These are phyloP conservation scores for Bolboschoenus planiculmis DNA, from an alignment of 176 grass and related monocot genomes.

Conservation along the genomic window DNA sequence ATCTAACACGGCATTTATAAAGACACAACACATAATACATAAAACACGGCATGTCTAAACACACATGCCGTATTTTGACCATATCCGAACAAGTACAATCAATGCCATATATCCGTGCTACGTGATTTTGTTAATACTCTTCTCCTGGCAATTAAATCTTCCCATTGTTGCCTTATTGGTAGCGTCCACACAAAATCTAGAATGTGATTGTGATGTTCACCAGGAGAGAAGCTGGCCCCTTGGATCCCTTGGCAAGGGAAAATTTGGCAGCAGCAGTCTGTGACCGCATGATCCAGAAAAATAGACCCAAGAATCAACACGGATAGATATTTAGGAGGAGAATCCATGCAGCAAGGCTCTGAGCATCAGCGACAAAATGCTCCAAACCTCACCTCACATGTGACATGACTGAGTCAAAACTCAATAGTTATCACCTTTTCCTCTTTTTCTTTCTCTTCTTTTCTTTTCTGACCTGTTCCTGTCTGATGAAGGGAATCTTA, in stretches of 20 bases:
- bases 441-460: not conserved
- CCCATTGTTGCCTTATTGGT: not conserved
- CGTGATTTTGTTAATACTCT: too few species aligned
- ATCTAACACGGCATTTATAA: too few species aligned
- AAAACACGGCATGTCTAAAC: too few species aligned
- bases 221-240: too few species aligned
- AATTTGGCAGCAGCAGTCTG: not conserved
- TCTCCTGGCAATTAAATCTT: too few species aligned
- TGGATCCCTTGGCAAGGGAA: not conserved
- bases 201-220: not conserved
- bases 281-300: not conserved
- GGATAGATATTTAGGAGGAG: constrained; percentile 3
- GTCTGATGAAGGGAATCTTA: not conserved
- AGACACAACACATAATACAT: too few species aligned
- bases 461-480: not conserved
- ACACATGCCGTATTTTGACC: too few species aligned
- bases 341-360: not conserved
- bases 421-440: not conserved
- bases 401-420: not conserved
- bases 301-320: not conserved
- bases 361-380: not conserved
- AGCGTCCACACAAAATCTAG: not conserved
- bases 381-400: not conserved
- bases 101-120: too few species aligned
- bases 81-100: too few species aligned